These are phyloP conservation scores for Pestalotiopsis sp. DNA, from an alignment of 2,329 filamentous ascomycete species.

Conservation along the genomic window DNA sequence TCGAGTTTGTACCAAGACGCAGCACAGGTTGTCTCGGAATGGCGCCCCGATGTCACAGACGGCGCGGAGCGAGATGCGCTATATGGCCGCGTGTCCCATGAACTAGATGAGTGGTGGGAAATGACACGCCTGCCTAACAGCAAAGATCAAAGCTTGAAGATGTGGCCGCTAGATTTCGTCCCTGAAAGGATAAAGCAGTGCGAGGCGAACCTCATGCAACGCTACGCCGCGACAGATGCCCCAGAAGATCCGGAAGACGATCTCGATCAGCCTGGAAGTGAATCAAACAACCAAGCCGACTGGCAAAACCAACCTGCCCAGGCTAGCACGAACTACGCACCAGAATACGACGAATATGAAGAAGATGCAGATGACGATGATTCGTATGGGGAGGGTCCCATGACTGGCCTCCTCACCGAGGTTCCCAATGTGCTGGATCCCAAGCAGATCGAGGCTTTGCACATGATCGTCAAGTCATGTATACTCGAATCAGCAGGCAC, in stretches of 20 bases:
- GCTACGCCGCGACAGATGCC: constrained; percentile 45
- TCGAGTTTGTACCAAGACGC: constrained; percentile 34
- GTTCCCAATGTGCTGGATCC: constrained; percentile 93
- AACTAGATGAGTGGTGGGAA: constrained; percentile 67
- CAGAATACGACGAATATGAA: constrained; percentile 53
- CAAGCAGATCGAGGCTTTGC: constrained; percentile 91
- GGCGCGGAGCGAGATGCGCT: constrained; percentile 59
- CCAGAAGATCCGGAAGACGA: constrained; percentile 33
- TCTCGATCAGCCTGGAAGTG: constrained; percentile 38
- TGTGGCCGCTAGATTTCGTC: constrained; percentile 62
- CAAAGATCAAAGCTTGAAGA: constrained; percentile 56
- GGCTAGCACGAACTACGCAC: constrained; percentile 37
- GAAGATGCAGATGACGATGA: constrained; percentile 64
- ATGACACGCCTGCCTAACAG: constrained; percentile 60
- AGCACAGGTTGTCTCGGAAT: constrained; percentile 46
- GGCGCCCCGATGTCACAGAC: constrained; percentile 52
- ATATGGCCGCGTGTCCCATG: constrained; percentile 62
- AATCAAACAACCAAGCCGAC: constrained; percentile 27
- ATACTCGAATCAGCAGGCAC: constrained; percentile 82
- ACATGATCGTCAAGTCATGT: constrained; percentile 96
- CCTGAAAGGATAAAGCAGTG: constrained; percentile 57
- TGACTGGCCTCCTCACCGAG: constrained; percentile 85
- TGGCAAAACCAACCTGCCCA: constrained; percentile 41
- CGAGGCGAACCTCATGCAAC: constrained; percentile 58
- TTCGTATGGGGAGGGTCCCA: constrained; percentile 75